Conservation (phyloP, 2,329 filamentous ascomycete genomes). For the Colletotrichum paranaense region DNA sequence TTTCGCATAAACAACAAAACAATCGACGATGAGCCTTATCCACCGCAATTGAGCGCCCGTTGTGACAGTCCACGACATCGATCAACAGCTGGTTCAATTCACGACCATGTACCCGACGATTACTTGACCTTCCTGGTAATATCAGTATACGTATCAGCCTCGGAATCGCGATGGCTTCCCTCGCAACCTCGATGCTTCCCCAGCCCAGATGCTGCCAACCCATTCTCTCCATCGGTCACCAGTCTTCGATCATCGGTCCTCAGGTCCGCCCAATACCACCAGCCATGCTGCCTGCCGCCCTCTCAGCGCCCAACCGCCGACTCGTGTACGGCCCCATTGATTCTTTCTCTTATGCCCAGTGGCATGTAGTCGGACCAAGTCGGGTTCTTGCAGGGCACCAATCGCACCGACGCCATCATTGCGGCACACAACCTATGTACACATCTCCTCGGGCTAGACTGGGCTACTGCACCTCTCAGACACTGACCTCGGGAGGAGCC, state of each 20-base stretch:
- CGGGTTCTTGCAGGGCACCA: constrained; percentile 27
- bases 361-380: constrained; percentile 26
- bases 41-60: not conserved
- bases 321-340: not conserved
- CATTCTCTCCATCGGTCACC: not conserved
- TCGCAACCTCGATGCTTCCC: not conserved
- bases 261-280: constrained; percentile 10
- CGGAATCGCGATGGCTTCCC: constrained; percentile 28
- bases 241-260: not conserved
- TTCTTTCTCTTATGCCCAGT: not conserved
- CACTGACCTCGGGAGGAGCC: constrained; percentile 33
- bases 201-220: not conserved
- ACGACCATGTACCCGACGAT: not conserved
- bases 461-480: constrained; percentile 29
- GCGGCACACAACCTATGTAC: not conserved
- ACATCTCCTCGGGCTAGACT: constrained; percentile 19
- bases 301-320: constrained; percentile 26
- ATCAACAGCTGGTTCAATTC: not conserved
- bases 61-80: not conserved
- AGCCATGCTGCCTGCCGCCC: constrained; percentile 13
- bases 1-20: constrained; percentile 18
- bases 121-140: not conserved
- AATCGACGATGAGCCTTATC: constrained; percentile 3
- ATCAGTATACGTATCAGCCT: not conserved
- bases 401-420: not conserved